A percentile compares a stretch with the other conserved stretches of the same genome.
These are phyloP conservation scores for Xylaria sp. DNA, from an alignment of 2,329 filamentous ascomycete genomes.

Conservation along the genomic window DNA sequence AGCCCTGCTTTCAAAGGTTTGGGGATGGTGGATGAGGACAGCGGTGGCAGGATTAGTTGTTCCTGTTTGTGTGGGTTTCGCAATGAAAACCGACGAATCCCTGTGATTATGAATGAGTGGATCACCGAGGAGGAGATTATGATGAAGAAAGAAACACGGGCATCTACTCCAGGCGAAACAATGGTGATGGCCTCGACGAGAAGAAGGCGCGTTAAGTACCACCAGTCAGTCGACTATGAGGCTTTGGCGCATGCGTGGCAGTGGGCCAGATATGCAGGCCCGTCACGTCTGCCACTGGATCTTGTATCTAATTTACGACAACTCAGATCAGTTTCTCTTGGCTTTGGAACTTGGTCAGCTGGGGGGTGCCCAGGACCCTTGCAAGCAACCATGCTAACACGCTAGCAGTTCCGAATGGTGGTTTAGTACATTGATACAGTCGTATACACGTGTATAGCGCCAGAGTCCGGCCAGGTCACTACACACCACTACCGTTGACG, in stretches of 20 bases:
- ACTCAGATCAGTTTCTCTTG: slow-evolving; percentile 43
- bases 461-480: slow-evolving; percentile 25
- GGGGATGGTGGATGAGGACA: slow-evolving; percentile 22
- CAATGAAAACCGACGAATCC: slow-evolving; percentile 22
- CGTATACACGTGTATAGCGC: slow-evolving; percentile 36
- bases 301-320: slow-evolving; percentile 44
- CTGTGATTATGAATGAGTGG: slow-evolving; percentile 24
- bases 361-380: slow-evolving; percentile 28
- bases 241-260: slow-evolving; percentile 48
- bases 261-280: slow-evolving; percentile 46
- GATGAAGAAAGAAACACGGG: slow-evolving; percentile 32
- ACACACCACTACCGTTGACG: slow-evolving; percentile 12
- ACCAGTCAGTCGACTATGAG: slow-evolving; percentile 49
- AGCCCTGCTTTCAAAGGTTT: slow-evolving; percentile 29
- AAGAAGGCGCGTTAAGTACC: slow-evolving; percentile 44
- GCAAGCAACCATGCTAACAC: slow-evolving; percentile 34
- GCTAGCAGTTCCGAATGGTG: slow-evolving; percentile 38
- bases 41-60: slow-evolving; percentile 8
- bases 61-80: slow-evolving; percentile 26
- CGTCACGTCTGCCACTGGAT: slow-evolving; percentile 40
- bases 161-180: slow-evolving; percentile 31
- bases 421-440: slow-evolving; percentile 34
- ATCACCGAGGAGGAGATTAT: slow-evolving; percentile 19
- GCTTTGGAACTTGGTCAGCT: slow-evolving; percentile 38
- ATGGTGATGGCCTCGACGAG: slow-evolving; percentile 32